phyloP scores from a whole-genome alignment of 352 stramenopile genomes.

The Globisporangium cylindrosporum region DNA sequence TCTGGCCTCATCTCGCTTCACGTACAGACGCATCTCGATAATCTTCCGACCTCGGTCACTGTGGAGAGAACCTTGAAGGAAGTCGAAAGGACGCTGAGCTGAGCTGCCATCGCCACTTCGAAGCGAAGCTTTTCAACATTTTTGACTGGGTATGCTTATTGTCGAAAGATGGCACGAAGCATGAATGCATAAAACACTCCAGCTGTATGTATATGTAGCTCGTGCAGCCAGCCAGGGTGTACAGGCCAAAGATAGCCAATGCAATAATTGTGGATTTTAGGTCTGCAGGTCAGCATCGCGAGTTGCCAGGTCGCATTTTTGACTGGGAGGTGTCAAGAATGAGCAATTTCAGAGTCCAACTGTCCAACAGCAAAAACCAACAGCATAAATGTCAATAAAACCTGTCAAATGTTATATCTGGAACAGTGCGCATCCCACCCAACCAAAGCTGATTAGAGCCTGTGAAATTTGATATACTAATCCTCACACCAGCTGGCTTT shows the following conservation, averaged over 20 bases:
- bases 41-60: slow-evolving; percentile 2
- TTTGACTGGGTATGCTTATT: background rate
- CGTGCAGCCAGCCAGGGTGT: too few relatives aligned
- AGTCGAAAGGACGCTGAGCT: background rate
- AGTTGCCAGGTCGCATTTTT: background rate
- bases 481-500: background rate
- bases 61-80: background rate
- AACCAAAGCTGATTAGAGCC: background rate
- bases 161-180: background rate
- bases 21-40: background rate
- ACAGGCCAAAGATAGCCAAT: too few relatives aligned
- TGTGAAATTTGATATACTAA: background rate
- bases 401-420: background rate
- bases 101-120: background rate
- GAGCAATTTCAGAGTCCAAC: background rate
- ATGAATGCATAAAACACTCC: background rate
- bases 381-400: background rate
- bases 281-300: background rate
- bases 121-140: background rate
- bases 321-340: background rate
- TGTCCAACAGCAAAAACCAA: background rate
- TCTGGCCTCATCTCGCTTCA: slow-evolving; percentile 2
- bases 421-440: background rate
- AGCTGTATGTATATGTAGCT: background rate
- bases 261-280: background rate